Evolutionary conservation across 1,139 yeast species (phyloP).

Genomic region (Kodamaea suecica): DNA sequence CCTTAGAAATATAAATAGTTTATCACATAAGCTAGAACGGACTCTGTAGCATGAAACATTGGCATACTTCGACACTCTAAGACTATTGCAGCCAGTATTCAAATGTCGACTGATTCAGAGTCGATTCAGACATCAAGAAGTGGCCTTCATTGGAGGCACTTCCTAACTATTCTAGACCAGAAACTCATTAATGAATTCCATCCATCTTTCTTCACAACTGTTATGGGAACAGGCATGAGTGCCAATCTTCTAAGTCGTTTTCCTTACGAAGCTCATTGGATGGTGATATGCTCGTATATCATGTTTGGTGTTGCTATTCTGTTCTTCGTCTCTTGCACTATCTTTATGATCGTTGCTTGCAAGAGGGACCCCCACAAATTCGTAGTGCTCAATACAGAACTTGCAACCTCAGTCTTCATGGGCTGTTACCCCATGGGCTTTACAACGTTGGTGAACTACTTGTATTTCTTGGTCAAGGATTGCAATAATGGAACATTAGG

Average conservation of each 20-base stretch:
- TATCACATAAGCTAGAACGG: no score
- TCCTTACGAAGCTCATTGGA: slow-evolving; percentile 65
- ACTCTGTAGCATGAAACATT: no score
- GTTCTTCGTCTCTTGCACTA: slow-evolving; percentile 41
- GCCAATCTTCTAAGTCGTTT: slow-evolving; percentile 57
- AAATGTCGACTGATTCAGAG: no score
- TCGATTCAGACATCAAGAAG: no score
- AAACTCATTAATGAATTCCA: slow-evolving; percentile 32
- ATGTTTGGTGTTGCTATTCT: slow-evolving; percentile 52
- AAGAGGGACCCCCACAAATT: slow-evolving; percentile 33
- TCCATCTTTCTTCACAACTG: slow-evolving; percentile 64
- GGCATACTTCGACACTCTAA: no score
- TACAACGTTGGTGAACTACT: slow-evolving; percentile 59
- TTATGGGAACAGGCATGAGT: slow-evolving; percentile 83
- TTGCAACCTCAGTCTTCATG: slow-evolving; percentile 55
- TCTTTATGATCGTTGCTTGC: slow-evolving; percentile 37
- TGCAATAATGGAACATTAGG: slow-evolving; percentile 35
- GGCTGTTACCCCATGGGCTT: slow-evolving; percentile 85
- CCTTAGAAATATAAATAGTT: no score
- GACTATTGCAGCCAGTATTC: no score
- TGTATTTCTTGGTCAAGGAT: slow-evolving; percentile 36
- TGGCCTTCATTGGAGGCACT: no score
- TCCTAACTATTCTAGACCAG: slow-evolving; percentile 1
- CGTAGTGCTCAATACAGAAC: slow-evolving; percentile 38
- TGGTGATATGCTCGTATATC: slow-evolving; percentile 53